Evolutionary conservation across 345 rosid species (phyloP).

Genomic region (Mallotus nudiflorus): DNA sequence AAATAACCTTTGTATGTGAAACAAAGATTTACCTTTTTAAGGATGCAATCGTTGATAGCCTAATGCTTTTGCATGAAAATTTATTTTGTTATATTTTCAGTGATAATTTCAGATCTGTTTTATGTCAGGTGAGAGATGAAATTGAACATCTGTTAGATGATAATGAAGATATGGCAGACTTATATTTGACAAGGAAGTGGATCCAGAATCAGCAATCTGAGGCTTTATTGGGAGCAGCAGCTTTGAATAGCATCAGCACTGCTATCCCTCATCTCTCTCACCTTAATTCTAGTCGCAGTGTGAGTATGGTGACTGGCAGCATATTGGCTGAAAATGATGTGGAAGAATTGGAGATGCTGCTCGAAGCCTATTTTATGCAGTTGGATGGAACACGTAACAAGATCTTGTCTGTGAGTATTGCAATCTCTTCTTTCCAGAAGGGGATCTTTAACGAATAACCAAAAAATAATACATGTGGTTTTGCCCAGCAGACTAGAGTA

Average conservation of each 20-base stretch:
- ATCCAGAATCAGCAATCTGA: slow-evolving; percentile 74
- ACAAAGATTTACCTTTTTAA: neutral
- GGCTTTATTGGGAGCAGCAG: slow-evolving; percentile 45
- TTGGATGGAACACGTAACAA: slow-evolving; percentile 91
- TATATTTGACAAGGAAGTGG: slow-evolving; percentile 81
- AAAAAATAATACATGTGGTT: too few species aligned
- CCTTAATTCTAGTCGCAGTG: slow-evolving; percentile 58
- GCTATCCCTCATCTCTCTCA: slow-evolving; percentile 38
- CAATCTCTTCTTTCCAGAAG: too few species aligned
- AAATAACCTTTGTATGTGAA: neutral
- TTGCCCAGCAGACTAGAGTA: neutral
- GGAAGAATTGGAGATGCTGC: slow-evolving; percentile 89
- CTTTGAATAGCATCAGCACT: slow-evolving; percentile 41
- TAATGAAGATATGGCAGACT: slow-evolving; percentile 84
- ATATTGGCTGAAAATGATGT: slow-evolving; percentile 58
- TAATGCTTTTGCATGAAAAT: neutral
- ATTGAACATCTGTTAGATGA: slow-evolving; percentile 85
- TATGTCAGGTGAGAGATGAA: slow-evolving; percentile 80
- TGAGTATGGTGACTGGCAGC: slow-evolving; percentile 58
- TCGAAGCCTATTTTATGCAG: slow-evolving; percentile 95
- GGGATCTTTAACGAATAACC: too few species aligned
- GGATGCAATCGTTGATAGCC: neutral
- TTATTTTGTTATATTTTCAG: neutral
- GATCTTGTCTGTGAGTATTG: slow-evolving; percentile 77
- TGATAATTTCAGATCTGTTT: slow-evolving; percentile 2